A percentile compares a stretch with the other conserved stretches of the same genome.
These are phyloP conservation scores for Darksidea phi DNA, from an alignment of 495 filamentous ascomycete species.

Conservation along the genomic window DNA sequence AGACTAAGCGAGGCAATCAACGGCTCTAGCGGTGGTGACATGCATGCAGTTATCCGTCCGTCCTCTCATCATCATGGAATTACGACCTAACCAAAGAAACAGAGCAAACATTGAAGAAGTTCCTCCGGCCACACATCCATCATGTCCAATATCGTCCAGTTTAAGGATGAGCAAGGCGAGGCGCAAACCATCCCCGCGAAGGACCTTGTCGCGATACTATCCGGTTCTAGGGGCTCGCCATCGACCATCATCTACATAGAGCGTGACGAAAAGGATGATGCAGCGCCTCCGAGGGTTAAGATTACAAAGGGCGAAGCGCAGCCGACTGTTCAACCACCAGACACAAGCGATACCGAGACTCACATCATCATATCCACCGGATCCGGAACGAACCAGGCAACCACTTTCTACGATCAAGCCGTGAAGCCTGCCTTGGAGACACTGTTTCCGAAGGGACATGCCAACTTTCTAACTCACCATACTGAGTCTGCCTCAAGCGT, in stretches of 20 bases:
- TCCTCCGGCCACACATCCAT: background rate
- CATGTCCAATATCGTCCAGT: background rate
- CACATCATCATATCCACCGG: constrained; percentile 70
- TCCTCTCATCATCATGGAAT: background rate
- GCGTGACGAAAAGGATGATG: constrained; percentile 1
- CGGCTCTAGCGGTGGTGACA: background rate
- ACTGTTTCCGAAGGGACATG: constrained; percentile 42
- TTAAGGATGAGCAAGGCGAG: constrained; percentile 16
- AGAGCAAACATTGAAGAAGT: too few species aligned
- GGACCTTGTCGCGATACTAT: constrained; percentile 16
- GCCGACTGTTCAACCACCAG: background rate
- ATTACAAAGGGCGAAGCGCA: constrained; percentile 2
- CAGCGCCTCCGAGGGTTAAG: constrained; percentile 16
- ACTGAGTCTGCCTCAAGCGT: constrained; percentile 63
- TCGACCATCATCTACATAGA: constrained; percentile 23
- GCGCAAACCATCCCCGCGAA: constrained; percentile 5
- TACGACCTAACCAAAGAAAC: too few species aligned
- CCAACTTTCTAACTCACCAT: constrained; percentile 51
- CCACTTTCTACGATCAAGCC: constrained; percentile 54
- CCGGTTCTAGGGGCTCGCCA: constrained; percentile 4
- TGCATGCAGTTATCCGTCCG: background rate
- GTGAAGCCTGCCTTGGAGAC: constrained; percentile 58
- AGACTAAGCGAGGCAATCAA: background rate
- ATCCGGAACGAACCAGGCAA: constrained; percentile 67
- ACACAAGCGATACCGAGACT: constrained; percentile 8